Percentiles rank a stretch among this genome's conserved stretches.
These are phyloP conservation scores for Annona cherimola DNA, from an alignment of 164 flowering plant genomes.

Conservation along the genomic window DNA sequence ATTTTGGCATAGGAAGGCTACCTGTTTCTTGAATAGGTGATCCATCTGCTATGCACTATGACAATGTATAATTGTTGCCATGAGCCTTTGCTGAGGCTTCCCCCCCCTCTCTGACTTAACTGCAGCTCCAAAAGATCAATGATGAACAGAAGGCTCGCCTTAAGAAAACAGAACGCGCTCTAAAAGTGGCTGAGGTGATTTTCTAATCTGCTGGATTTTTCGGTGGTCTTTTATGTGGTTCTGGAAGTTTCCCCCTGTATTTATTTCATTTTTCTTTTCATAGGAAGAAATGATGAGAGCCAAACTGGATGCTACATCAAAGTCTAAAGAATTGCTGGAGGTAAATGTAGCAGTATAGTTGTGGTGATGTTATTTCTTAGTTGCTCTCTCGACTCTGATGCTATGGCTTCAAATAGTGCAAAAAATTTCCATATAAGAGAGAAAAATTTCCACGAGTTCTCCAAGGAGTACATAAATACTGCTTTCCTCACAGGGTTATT, in stretches of 20 bases:
- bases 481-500: no score
- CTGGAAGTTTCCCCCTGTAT: neutral
- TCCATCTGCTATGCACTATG: neutral
- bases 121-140: slow-evolving; percentile 63
- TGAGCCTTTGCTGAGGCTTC: neutral
- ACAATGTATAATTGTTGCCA: neutral
- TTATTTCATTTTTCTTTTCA: neutral
- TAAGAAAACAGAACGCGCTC: slow-evolving; percentile 84
- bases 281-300: slow-evolving; percentile 84
- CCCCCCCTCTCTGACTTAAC: neutral
- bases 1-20: no score
- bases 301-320: slow-evolving; percentile 58
- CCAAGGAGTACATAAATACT: no score
- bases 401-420: no score
- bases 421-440: no score
- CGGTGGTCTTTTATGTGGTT: neutral
- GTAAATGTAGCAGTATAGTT: slow-evolving; percentile 21
- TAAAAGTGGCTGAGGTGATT: slow-evolving; percentile 71
- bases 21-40: no score
- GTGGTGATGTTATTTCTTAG: neutral
- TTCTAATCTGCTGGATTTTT: neutral
- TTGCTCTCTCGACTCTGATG: no score
- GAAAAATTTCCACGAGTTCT: no score
- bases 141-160: slow-evolving; percentile 66
- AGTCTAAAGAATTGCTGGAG: slow-evolving; percentile 54